Evolutionary conservation across 1,139 yeast genomes (phyloP).

Genomic region (Suhomyces kunorum): DNA sequence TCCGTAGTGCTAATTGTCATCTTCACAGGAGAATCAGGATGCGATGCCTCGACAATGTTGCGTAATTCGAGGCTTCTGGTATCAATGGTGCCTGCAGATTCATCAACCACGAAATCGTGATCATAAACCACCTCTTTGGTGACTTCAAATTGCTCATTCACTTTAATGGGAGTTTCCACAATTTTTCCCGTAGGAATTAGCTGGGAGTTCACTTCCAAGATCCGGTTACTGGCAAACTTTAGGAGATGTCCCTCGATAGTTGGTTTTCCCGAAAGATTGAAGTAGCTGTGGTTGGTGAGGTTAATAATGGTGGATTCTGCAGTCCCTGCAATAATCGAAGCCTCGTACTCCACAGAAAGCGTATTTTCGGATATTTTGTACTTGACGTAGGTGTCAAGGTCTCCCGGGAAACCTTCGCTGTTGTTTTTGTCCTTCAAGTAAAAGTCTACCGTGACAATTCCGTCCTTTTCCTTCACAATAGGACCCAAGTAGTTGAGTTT

Average conservation of each 20-base stretch:
- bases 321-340: slow-evolving; percentile 18
- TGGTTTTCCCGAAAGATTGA: slow-evolving; percentile 37
- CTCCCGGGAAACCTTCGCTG: slow-evolving; percentile 58
- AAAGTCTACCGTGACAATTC: slow-evolving; percentile 40
- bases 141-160: slow-evolving; percentile 26
- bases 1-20: slow-evolving; percentile 58
- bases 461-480: slow-evolving; percentile 36
- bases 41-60: slow-evolving; percentile 47
- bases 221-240: slow-evolving; percentile 28
- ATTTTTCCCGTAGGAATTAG: slow-evolving; percentile 53
- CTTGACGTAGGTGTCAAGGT: slow-evolving; percentile 43
- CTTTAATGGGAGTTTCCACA: slow-evolving; percentile 24
- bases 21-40: slow-evolving; percentile 46
- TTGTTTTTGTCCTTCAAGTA: slow-evolving; percentile 47
- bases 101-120: slow-evolving; percentile 51
- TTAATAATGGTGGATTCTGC: slow-evolving; percentile 53
- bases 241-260: slow-evolving; percentile 39
- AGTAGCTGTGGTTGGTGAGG: slow-evolving; percentile 66
- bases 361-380: slow-evolving; percentile 38
- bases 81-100: slow-evolving; percentile 34
- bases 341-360: slow-evolving; percentile 48
- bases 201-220: slow-evolving; percentile 40
- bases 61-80: slow-evolving; percentile 43
- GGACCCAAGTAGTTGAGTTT: slow-evolving; percentile 53
- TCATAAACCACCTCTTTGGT: slow-evolving; percentile 42